A percentile compares a stretch with the other conserved stretches of the same genome.
Conservation (phyloP, 768 basidiomycete genomes). For the Termitomyces sp. region DNA sequence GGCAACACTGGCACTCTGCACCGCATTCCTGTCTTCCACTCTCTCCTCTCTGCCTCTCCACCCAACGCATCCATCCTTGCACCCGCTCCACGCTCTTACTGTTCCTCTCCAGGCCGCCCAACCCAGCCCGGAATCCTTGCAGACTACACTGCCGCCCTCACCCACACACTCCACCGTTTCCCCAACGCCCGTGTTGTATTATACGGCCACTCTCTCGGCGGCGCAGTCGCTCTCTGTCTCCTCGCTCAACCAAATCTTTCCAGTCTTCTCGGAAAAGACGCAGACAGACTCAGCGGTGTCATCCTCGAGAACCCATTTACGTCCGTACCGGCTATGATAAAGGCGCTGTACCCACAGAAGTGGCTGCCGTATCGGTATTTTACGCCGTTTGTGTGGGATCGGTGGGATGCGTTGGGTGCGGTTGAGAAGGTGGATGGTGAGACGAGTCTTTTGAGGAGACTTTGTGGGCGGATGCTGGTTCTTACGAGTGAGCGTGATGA, state of each 20-base stretch:
- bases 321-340: constrained; percentile 44
- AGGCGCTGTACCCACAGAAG: constrained; percentile 41
- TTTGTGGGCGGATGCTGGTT: constrained; percentile 27
- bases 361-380: constrained; percentile 52
- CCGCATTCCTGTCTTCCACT: constrained; percentile 38
- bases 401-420: constrained; percentile 41
- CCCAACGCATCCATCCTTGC: not conserved
- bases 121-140: constrained; percentile 34
- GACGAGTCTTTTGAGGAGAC: constrained; percentile 14
- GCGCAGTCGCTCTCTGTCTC: constrained; percentile 38
- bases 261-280: not conserved
- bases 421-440: constrained; percentile 3
- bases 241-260: constrained; percentile 23
- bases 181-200: constrained; percentile 32
- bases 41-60: not conserved
- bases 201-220: constrained; percentile 51
- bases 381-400: constrained; percentile 38
- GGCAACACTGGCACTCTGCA: constrained; percentile 46
- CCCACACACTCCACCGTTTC: constrained; percentile 28
- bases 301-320: constrained; percentile 51
- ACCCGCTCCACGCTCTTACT: constrained; percentile 45
- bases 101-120: constrained; percentile 37
- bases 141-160: constrained; percentile 36
- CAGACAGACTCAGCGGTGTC: constrained; percentile 29
- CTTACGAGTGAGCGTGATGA: constrained; percentile 43